phyloP scores from a whole-genome alignment of 257 asterid genomes.

The Capsicum baccatum region DNA sequence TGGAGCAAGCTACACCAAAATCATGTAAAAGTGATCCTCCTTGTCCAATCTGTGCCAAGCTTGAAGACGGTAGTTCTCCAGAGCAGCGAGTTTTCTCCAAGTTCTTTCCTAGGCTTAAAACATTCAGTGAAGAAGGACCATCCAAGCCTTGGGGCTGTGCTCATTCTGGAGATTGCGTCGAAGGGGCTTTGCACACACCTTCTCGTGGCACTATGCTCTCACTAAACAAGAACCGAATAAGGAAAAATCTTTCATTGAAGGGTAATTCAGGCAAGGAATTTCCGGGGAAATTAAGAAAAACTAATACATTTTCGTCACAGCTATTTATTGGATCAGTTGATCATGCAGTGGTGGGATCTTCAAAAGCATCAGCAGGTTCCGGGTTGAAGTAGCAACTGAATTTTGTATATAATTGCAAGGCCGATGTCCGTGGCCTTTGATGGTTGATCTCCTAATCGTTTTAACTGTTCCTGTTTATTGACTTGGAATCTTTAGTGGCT shows the following conservation, averaged over 20 bases:
- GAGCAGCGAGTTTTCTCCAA: slow-evolving; percentile 64
- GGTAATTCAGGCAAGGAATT: slow-evolving; percentile 59
- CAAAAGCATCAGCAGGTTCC: slow-evolving; percentile 47
- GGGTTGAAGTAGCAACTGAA: slow-evolving; percentile 40
- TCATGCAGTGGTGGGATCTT: slow-evolving; percentile 62
- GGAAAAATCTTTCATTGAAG: slow-evolving; percentile 64
- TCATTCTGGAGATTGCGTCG: slow-evolving; percentile 87
- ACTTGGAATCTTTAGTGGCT: background rate
- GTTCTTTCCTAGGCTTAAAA: slow-evolving; percentile 67
- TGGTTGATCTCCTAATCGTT: background rate
- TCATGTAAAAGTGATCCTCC: slow-evolving; percentile 83
- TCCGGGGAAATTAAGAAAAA: slow-evolving; percentile 70
- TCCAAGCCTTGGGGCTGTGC: slow-evolving; percentile 83
- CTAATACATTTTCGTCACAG: slow-evolving; percentile 66
- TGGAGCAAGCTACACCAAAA: slow-evolving; percentile 90
- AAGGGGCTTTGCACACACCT: slow-evolving; percentile 76
- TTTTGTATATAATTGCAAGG: slow-evolving; percentile 27
- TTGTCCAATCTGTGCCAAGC: slow-evolving; percentile 77
- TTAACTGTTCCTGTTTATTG: slow-evolving; percentile 14
- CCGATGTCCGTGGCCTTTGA: background rate
- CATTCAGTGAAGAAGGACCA: slow-evolving; percentile 73
- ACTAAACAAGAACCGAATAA: slow-evolving; percentile 63
- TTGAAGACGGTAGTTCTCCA: slow-evolving; percentile 67
- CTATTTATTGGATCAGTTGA: slow-evolving; percentile 56
- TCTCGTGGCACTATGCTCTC: slow-evolving; percentile 64